phyloP scores from a whole-genome alignment of 352 stramenopile genomes.

The Phytophthora pseudosyringae region DNA sequence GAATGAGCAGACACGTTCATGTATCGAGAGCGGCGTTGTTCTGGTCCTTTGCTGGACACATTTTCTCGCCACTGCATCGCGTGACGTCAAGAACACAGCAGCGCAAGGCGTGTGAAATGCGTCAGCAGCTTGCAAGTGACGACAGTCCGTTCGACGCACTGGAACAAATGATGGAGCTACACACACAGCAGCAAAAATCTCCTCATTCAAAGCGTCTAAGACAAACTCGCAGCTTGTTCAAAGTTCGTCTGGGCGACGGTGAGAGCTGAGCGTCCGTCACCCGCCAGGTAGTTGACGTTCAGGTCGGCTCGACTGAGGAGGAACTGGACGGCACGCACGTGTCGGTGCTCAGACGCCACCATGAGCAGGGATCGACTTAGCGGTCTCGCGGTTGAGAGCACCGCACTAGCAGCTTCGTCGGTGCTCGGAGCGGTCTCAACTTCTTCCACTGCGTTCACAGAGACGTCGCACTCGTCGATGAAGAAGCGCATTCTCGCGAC shows the following conservation, averaged over 20 bases:
- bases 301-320: slow-evolving; percentile 36
- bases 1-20: too few relatives aligned
- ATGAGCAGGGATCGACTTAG: slow-evolving; percentile 38
- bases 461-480: slow-evolving; percentile 48
- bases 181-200: too few relatives aligned
- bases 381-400: not conserved
- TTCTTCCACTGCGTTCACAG: slow-evolving; percentile 39
- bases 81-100: too few relatives aligned
- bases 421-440: not conserved
- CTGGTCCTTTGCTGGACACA: too few relatives aligned
- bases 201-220: not conserved
- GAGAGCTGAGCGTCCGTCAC: slow-evolving; percentile 26
- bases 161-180: too few relatives aligned
- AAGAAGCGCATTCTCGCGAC: slow-evolving; percentile 39
- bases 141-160: too few relatives aligned
- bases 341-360: slow-evolving; percentile 31
- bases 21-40: too few relatives aligned
- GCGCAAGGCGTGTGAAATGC: too few relatives aligned
- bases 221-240: slow-evolving; percentile 2
- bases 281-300: slow-evolving; percentile 16
- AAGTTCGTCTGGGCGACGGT: slow-evolving; percentile 17
- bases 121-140: too few relatives aligned
- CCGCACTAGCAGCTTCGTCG: not conserved
- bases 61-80: too few relatives aligned
- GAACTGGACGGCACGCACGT: slow-evolving; percentile 25